Percentiles rank a stretch among this genome's conserved stretches.
phyloP scores from a whole-genome alignment of 352 stramenopile species.

The Pseudoperonospora humuli region DNA sequence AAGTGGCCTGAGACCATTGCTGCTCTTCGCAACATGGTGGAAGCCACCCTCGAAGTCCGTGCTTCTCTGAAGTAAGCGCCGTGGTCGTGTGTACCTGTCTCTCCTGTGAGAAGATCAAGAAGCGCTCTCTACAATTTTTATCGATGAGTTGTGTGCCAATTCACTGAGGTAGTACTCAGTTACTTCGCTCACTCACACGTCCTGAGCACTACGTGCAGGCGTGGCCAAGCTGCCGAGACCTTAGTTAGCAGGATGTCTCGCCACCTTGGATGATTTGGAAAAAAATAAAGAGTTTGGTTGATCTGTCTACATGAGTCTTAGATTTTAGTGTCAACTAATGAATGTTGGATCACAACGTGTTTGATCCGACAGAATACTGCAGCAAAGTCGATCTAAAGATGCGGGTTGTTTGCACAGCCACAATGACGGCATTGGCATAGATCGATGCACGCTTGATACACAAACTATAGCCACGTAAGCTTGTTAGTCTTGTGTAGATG shows the following conservation, averaged over 20 bases:
- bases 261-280: slow-evolving; percentile 27
- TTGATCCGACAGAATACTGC: too few species aligned
- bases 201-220: slow-evolving; percentile 14
- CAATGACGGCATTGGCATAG: too few species aligned
- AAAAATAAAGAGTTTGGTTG: slow-evolving; percentile 27
- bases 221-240: slow-evolving; percentile 30
- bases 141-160: slow-evolving; percentile 25
- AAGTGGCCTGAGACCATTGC: slow-evolving; percentile 88
- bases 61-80: slow-evolving; percentile 42
- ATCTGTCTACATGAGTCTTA: too few species aligned
- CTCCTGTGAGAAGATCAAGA: slow-evolving; percentile 6
- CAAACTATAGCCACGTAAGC: too few species aligned
- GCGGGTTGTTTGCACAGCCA: too few species aligned
- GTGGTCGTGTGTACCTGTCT: neutral
- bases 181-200: slow-evolving; percentile 30
- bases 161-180: slow-evolving; percentile 10
- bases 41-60: slow-evolving; percentile 66
- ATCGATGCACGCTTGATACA: too few species aligned
- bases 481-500: too few species aligned
- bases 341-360: too few species aligned
- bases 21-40: slow-evolving; percentile 86
- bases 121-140: slow-evolving; percentile 20
- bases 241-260: slow-evolving; percentile 33
- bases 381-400: too few species aligned
- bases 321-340: too few species aligned